These are phyloP conservation scores for Stellera chamaejasme DNA, from an alignment of 345 rosid species.

Conservation along the genomic window DNA sequence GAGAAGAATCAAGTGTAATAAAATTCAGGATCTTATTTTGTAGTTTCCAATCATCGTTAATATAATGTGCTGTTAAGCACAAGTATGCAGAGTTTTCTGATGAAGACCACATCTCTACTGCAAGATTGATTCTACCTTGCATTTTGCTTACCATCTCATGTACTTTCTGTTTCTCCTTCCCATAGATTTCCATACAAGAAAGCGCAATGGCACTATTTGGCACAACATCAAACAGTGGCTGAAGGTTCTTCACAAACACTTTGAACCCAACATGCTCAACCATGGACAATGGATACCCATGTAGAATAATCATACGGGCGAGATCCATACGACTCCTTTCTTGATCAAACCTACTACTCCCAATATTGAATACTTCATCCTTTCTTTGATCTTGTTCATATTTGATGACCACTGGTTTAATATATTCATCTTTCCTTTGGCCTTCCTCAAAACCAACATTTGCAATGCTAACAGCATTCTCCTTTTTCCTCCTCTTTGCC, in stretches of 20 bases:
- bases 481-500: constrained; percentile 75
- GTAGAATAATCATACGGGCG: constrained; percentile 87
- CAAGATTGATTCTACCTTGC: constrained; percentile 68
- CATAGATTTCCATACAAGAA: constrained; percentile 69
- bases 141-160: constrained; percentile 43
- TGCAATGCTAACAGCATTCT: constrained; percentile 39
- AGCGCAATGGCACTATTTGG: constrained; percentile 49
- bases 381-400: constrained; percentile 65
- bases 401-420: constrained; percentile 45
- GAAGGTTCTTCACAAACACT: constrained; percentile 81
- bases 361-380: constrained; percentile 58
- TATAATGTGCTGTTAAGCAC: constrained; percentile 64
- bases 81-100: constrained; percentile 42
- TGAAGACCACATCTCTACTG: constrained; percentile 77
- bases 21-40: constrained; percentile 78
- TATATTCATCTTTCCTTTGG: constrained; percentile 62
- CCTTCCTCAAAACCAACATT: constrained; percentile 54
- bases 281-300: constrained; percentile 74
- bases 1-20: constrained; percentile 66
- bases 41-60: constrained; percentile 81
- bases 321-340: constrained; percentile 73
- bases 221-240: constrained; percentile 69
- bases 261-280: constrained; percentile 90
- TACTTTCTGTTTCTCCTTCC: constrained; percentile 70
- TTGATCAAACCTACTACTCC: constrained; percentile 67